Conservation (phyloP, 1,284 basidiomycete genomes). For the Naganishia liquefaciens region DNA sequence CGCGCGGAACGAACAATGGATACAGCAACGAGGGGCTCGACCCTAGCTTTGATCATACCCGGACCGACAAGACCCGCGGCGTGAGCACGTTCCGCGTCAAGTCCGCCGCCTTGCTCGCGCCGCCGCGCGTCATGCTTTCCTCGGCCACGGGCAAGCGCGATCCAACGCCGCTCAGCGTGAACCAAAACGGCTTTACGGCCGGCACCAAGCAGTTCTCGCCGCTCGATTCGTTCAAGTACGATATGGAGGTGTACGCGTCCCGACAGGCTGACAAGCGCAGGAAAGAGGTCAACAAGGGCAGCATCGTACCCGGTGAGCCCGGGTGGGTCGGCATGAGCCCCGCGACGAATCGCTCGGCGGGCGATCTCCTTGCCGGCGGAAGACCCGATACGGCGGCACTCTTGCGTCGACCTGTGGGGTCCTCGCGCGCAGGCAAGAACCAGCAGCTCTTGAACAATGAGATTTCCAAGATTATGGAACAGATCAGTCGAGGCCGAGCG, state of each 20-base stretch:
- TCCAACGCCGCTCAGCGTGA: constrained; percentile 3
- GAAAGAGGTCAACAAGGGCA: background rate
- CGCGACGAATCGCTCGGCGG: background rate
- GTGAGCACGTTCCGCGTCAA: constrained; percentile 41
- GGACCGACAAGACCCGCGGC: constrained; percentile 38
- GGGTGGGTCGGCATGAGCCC: constrained; percentile 30
- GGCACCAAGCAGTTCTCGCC: constrained; percentile 37
- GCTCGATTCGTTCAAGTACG: constrained; percentile 45
- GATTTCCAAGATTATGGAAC: constrained; percentile 1
- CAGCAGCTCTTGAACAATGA: constrained; percentile 5
- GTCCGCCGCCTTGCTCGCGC: constrained; percentile 37
- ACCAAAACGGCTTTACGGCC: constrained; percentile 8
- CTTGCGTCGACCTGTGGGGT: background rate
- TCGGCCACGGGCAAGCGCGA: constrained; percentile 10
- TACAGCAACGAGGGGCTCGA: constrained; percentile 15
- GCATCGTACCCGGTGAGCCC: constrained; percentile 10
- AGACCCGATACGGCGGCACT: constrained; percentile 1
- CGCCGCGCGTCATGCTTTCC: constrained; percentile 42
- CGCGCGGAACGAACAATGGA: constrained; percentile 31
- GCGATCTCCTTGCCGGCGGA: constrained; percentile 15
- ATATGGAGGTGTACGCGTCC: constrained; percentile 38
- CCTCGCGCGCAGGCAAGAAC: background rate
- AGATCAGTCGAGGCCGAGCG: background rate
- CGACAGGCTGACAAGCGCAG: constrained; percentile 12
- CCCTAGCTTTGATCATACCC: constrained; percentile 39